Base-by-base conservation (phyloP, 805 yeast genomes). In the Suhomyces tanzawaensis region DNA sequence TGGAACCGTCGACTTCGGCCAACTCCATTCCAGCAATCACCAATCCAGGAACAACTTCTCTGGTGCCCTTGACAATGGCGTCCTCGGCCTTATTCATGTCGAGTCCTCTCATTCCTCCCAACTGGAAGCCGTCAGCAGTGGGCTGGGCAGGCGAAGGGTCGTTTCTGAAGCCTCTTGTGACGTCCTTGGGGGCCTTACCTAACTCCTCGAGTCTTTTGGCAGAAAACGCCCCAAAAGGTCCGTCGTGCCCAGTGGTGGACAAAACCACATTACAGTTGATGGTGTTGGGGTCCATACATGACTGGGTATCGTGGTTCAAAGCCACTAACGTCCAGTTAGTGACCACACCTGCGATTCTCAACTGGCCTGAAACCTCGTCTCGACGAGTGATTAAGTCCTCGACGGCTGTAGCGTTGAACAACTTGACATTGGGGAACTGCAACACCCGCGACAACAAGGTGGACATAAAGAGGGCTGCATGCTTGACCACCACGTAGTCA, bases 261-360 rank as follows among this genome's bases (percentile, higher is more conserved):
- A 84, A 67, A 40, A 83, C 77, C 39, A 84, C 78, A 55, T 68
- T 58, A 44, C 71, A 69, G 53, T 82, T 83, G 68, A 83, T 80
- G 44, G 87, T 82, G 66, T 82, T 82, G 34, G 90, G 89, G 57
- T 82, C 90, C 89, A 83, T 83, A 59, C 90, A 83, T 11, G 84
- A 77, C 60, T 83, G 90, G 39, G 77, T 77, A 56, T 80, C 85
- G 54, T 83, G 90, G 60, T 82, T 81, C 74, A 80, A 71, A 3
- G 88, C 68, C 17, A 83, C 90, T 51, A 83, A 69, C 29, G 90
- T 83, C 90, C 90, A 83, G 72, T 83, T 83, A 53, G 88, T 82
- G 30, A 83, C 90, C 26, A 82, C 90, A 58, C 91, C 91, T 17
- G 86, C 86, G 42, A 82, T 76, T 49, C 82, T 72, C 36, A 82